A percentile compares a stretch with the other conserved stretches of the same genome.
These are phyloP conservation scores for Aphanomyces cochlioides DNA, from an alignment of 352 stramenopile genomes.

Conservation along the genomic window DNA sequence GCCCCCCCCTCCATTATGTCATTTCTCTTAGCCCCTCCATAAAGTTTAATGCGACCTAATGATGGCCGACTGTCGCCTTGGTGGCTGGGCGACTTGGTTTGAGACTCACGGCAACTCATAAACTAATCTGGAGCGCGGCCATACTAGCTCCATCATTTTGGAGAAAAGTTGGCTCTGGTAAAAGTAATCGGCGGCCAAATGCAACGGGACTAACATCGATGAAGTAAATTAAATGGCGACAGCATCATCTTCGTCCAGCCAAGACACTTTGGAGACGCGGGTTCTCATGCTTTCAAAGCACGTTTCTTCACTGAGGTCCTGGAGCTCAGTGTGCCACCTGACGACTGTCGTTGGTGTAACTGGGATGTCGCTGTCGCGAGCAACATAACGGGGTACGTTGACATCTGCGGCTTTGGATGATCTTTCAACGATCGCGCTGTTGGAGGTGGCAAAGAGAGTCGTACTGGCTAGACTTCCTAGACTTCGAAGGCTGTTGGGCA, in stretches of 20 bases:
- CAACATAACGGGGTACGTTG: not conserved
- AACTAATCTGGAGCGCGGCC: too few relatives aligned
- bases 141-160: too few relatives aligned
- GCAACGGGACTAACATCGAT: too few relatives aligned
- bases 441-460: not conserved
- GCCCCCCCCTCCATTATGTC: too few relatives aligned
- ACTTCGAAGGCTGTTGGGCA: not conserved
- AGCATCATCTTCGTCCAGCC: not conserved
- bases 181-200: too few relatives aligned
- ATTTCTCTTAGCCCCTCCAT: too few relatives aligned
- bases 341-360: not conserved
- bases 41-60: too few relatives aligned
- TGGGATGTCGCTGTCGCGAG: not conserved
- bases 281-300: slow-evolving; percentile 12
- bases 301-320: slow-evolving; percentile 9
- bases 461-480: not conserved
- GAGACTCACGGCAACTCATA: too few relatives aligned
- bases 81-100: too few relatives aligned
- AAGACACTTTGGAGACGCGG: not conserved
- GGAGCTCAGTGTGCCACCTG: not conserved
- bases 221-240: not conserved
- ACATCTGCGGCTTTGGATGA: not conserved
- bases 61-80: too few relatives aligned
- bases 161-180: too few relatives aligned
- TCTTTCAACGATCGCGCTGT: not conserved